Evolutionary conservation across 1,139 yeast species (phyloP), one percentile per base, ranked within the genome.

Genomic region (Barnettozyma hawaiiensis): DNA sequence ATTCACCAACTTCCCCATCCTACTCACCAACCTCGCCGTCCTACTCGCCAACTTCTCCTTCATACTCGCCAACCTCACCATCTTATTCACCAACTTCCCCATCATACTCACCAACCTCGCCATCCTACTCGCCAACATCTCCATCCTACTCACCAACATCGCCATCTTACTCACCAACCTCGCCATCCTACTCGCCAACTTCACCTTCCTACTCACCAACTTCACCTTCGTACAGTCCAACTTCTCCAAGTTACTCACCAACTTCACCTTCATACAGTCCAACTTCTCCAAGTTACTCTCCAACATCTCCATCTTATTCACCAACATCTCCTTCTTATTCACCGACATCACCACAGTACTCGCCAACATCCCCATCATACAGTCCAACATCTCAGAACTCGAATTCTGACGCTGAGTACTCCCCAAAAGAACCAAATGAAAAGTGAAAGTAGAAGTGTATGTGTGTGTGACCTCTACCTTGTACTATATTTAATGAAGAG

Each of bases 211-310:
- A 78, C 55, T 65, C 73, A 0, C 81, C 82, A 41, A 75, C 81
- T 0, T 75, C 82, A 1, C 85, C 85, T 49, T 51, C 64, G 4
- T 78, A 77, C 56, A 64, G 73, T 0, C 85, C 84, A 39, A 82
- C 95, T 0, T 78, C 87, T 0, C 95, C 95, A 54, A 61, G 71
- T 2, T 86, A 85, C 59, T 71, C 80, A 1, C 82, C 83, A 46
- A 76, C 82, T 0, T 73, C 81, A 2, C 84, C 84, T 57, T 59
- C 70, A 2, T 86, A 85, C 59, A 70, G 79, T 1, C 94, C 94
- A 43, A 81, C 90, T 0, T 76, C 85, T 1, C 94, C 95, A 54
- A 60, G 71, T 4, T 84, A 81, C 57, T 69, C 78, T 0, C 90
- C 92, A 43, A 82, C 90, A 57, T 81, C 61, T 1, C 89, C 89